A percentile compares a stretch with the other conserved stretches of the same genome.
phyloP scores from a whole-genome alignment of 441 rosid genomes.

The Arabidopsis lyrata region DNA sequence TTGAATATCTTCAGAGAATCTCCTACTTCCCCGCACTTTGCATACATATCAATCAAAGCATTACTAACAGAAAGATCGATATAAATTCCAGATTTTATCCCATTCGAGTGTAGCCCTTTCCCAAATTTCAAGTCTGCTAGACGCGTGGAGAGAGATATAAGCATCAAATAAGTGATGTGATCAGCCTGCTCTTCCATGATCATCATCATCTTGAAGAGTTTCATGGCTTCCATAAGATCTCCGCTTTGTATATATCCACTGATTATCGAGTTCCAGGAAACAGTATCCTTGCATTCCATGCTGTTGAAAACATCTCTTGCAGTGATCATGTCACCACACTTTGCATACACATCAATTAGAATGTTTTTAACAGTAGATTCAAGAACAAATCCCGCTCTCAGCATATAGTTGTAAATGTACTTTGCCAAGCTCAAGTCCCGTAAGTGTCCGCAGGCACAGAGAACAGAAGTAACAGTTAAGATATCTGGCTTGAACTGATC shows the following conservation, averaged over 20 bases:
- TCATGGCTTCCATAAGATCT: slow-evolving; percentile 50
- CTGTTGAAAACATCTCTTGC: slow-evolving; percentile 55
- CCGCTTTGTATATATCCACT: slow-evolving; percentile 55
- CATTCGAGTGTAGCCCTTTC: slow-evolving; percentile 54
- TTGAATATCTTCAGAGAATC: slow-evolving; percentile 53
- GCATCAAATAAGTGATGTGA: slow-evolving; percentile 56
- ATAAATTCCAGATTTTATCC: slow-evolving; percentile 51
- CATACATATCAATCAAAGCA: slow-evolving; percentile 62
- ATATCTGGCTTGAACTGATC: slow-evolving; percentile 57
- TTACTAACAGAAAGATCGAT: slow-evolving; percentile 52
- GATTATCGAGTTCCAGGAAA: slow-evolving; percentile 74
- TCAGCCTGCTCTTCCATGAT: slow-evolving; percentile 51
- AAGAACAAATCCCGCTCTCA: slow-evolving; percentile 46
- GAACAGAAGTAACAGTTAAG: slow-evolving; percentile 59
- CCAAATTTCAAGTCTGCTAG: slow-evolving; percentile 51
- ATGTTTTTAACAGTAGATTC: slow-evolving; percentile 58
- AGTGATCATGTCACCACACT: slow-evolving; percentile 57
- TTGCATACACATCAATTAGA: slow-evolving; percentile 63
- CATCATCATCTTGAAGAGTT: slow-evolving; percentile 60
- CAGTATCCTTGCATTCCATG: slow-evolving; percentile 57
- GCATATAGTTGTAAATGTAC: slow-evolving; percentile 56
- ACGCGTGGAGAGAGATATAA: slow-evolving; percentile 53
- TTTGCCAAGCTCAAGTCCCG: slow-evolving; percentile 51
- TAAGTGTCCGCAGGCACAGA: slow-evolving; percentile 65
- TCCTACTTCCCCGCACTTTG: slow-evolving; percentile 50